phyloP scores from a whole-genome alignment of 2,329 filamentous ascomycete genomes.

The Fusarium proliferatum region DNA sequence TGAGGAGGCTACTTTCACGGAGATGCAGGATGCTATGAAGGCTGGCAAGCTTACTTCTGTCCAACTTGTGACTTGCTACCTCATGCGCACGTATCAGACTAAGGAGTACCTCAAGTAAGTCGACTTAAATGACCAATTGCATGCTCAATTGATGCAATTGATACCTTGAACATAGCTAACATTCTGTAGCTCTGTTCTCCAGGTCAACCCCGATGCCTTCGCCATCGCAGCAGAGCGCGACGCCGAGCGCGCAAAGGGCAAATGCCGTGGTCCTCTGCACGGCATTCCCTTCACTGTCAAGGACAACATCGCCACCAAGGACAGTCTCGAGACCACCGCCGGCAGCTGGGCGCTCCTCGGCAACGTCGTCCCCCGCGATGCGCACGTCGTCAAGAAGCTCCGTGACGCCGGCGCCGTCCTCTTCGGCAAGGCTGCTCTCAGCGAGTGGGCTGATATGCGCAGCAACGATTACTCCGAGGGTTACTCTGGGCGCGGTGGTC shows the following conservation, averaged over 20 bases:
- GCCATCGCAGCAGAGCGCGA: conserved; percentile 71
- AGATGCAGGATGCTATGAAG: conserved; percentile 69
- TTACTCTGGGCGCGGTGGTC: conserved; percentile 72
- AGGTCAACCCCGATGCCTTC: conserved; percentile 75
- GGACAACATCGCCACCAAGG: conserved; percentile 74
- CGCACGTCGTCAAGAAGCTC: conserved; percentile 69
- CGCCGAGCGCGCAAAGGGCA: conserved; percentile 65
- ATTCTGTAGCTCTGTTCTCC: conserved; percentile 63
- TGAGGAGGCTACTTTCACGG: conserved; percentile 76
- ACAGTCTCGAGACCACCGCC: conserved; percentile 82
- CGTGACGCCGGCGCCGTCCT: conserved; percentile 75
- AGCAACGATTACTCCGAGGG: conserved; percentile 75
- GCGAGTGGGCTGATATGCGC: conserved; percentile 81
- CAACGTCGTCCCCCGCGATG: conserved; percentile 74
- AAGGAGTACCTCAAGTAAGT: conserved; percentile 72
- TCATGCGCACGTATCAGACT: conserved; percentile 69
- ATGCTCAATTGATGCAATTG: not conserved
- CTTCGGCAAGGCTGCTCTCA: conserved; percentile 76
- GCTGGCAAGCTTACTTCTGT: conserved; percentile 66
- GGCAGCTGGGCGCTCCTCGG: conserved; percentile 76
- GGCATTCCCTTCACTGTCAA: conserved; percentile 82
- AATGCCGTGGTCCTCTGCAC: conserved; percentile 73
- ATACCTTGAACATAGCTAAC: not conserved
- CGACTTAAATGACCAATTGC: not conserved
- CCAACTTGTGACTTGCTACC: conserved; percentile 71